Evolutionary conservation across 805 yeast species (phyloP).

Genomic region (Lachancea kluyveri): DNA sequence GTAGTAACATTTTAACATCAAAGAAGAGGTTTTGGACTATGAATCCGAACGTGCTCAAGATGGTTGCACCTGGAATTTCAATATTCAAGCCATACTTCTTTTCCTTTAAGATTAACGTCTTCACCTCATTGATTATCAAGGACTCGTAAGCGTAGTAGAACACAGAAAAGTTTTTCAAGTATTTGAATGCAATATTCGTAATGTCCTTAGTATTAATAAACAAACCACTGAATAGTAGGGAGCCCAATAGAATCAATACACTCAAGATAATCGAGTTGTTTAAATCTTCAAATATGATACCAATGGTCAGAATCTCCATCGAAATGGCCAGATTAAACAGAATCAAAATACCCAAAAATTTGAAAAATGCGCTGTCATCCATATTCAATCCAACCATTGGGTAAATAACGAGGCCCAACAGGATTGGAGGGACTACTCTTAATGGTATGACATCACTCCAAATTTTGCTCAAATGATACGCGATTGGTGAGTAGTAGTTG

Average conservation of each 20-base stretch:
- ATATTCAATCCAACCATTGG: conserved; percentile 86
- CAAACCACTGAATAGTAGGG: conserved; percentile 87
- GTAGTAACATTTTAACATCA: conserved; percentile 57
- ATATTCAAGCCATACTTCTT: conserved; percentile 88
- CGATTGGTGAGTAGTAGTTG: conserved; percentile 82
- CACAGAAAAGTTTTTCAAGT: conserved; percentile 78
- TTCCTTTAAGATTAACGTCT: conserved; percentile 75
- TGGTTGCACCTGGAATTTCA: conserved; percentile 97
- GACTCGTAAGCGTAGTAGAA: conserved; percentile 97
- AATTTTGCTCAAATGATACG: conserved; percentile 81
- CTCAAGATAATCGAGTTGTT: conserved; percentile 90
- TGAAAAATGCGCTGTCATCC: conserved; percentile 66
- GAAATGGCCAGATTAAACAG: conserved; percentile 85
- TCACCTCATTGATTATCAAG: conserved; percentile 85
- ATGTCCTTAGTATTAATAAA: conserved; percentile 78
- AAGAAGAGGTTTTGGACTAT: conserved; percentile 66
- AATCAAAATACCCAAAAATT: conserved; percentile 62
- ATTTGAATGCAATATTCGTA: conserved; percentile 48
- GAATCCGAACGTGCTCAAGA: conserved; percentile 91
- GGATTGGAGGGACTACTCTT: conserved; percentile 85
- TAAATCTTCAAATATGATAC: conserved; percentile 79
- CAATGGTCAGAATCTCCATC: conserved; percentile 77
- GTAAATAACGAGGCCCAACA: conserved; percentile 73
- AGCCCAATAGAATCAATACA: conserved; percentile 74
- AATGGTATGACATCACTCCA: conserved; percentile 89